Percentiles rank a stretch among this genome's conserved stretches.
Evolutionary conservation across 768 basidiomycete species (phyloP).

Genomic region (Cystobasidium tubakii): DNA sequence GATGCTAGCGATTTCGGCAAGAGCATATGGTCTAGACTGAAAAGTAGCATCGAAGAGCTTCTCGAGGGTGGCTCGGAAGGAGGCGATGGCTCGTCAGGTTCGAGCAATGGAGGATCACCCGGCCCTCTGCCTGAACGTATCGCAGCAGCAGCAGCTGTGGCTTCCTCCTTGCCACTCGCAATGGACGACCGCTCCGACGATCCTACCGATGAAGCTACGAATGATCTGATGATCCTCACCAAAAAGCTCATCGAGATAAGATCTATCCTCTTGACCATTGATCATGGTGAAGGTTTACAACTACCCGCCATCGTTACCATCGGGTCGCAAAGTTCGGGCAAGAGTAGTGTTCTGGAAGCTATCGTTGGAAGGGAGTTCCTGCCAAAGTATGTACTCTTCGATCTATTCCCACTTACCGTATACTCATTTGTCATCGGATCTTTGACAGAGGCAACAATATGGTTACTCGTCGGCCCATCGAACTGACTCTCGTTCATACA

Average conservation of each 20-base stretch:
- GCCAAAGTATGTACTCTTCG: slow-evolving; percentile 70
- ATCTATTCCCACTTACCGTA: not conserved
- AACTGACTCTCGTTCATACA: slow-evolving; percentile 91
- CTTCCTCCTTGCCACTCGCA: slow-evolving; percentile 7
- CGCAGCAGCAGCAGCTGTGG: slow-evolving; percentile 18
- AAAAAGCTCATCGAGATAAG: slow-evolving; percentile 93
- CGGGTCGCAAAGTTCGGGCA: slow-evolving; percentile 96
- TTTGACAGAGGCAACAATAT: slow-evolving; percentile 84
- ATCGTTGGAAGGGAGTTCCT: slow-evolving; percentile 97
- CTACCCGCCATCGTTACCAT: slow-evolving; percentile 97
- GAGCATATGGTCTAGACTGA: not conserved
- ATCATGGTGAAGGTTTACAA: slow-evolving; percentile 88
- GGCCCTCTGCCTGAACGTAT: slow-evolving; percentile 1
- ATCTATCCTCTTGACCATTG: slow-evolving; percentile 87
- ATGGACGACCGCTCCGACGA: not conserved
- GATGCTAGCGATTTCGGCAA: slow-evolving; percentile 29
- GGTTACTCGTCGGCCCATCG: slow-evolving; percentile 97
- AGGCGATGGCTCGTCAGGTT: not conserved
- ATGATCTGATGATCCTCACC: slow-evolving; percentile 88
- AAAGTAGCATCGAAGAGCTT: slow-evolving; percentile 1
- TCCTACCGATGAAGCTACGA: slow-evolving; percentile 54
- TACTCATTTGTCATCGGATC: slow-evolving; percentile 13
- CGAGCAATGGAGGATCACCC: not conserved
- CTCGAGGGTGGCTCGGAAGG: not conserved
- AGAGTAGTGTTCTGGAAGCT: slow-evolving; percentile 93